phyloP scores from a whole-genome alignment of 2,329 filamentous ascomycete species.

The Aspergillus tanneri region DNA sequence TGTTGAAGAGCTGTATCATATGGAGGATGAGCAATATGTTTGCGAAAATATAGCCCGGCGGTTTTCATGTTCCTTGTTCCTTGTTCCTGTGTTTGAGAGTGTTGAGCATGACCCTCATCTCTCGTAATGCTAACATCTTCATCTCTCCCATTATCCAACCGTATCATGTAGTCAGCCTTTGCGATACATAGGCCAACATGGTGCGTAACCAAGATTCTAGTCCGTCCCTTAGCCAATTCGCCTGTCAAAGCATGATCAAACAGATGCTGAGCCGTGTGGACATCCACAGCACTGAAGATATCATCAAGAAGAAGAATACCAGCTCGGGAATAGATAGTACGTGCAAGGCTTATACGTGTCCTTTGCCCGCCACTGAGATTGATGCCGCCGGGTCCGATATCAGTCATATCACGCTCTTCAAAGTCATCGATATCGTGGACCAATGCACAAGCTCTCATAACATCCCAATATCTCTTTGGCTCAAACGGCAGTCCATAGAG shows the following conservation, averaged over 20 bases:
- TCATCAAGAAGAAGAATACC: slow-evolving; percentile 77
- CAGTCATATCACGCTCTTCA: slow-evolving; percentile 72
- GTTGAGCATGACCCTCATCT: too few species aligned
- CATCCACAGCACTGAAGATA: slow-evolving; percentile 78
- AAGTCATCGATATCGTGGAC: slow-evolving; percentile 75
- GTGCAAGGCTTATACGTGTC: slow-evolving; percentile 76
- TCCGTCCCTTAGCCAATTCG: slow-evolving; percentile 66
- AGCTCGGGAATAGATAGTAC: slow-evolving; percentile 76
- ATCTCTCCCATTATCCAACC: slow-evolving; percentile 68
- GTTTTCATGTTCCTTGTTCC: too few species aligned
- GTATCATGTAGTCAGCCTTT: slow-evolving; percentile 70
- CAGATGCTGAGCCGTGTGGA: slow-evolving; percentile 77
- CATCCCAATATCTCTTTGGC: slow-evolving; percentile 66
- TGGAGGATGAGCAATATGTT: too few species aligned
- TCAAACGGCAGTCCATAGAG: slow-evolving; percentile 72
- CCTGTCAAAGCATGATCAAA: slow-evolving; percentile 74
- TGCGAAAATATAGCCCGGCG: too few species aligned
- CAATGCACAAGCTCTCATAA: slow-evolving; percentile 70
- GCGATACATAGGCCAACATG: slow-evolving; percentile 71
- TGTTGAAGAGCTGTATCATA: slow-evolving; percentile 10
- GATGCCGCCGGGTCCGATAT: slow-evolving; percentile 81
- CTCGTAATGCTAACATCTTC: slow-evolving; percentile 62
- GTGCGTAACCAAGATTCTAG: slow-evolving; percentile 77
- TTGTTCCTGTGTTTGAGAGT: too few species aligned
- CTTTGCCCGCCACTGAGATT: slow-evolving; percentile 81